Evolutionary conservation across 2,329 filamentous ascomycete species (phyloP), one percentile per base, ranked within the genome.

Genomic region (Meredithiella fracta): DNA sequence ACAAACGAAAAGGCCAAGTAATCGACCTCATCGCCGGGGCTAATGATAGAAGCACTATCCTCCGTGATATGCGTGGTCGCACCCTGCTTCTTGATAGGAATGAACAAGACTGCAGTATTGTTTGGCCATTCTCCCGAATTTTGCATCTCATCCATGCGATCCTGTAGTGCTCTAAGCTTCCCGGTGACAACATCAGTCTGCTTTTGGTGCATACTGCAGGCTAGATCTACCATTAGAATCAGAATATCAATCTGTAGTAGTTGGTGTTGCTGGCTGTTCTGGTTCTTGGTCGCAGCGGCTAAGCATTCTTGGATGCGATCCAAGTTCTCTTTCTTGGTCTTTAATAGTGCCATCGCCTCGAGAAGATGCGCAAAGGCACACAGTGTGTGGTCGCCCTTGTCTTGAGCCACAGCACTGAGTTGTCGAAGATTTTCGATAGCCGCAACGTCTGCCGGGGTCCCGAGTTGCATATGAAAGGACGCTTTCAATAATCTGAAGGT

Each of bases 401-500:
- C 70, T 40, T 74, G 74, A 7, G 86, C 83, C 54, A 83, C 70
- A 5, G 66, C 67, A 2, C 75, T 70, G 26, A 89, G 79, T 25
- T 74, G 74, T 54, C 78, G 76, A n/a, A 90, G 70, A 61, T 87
- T 84, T 20, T 86, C 82, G 2, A 88, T 68, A 0, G 82, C 75
- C 51, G 79, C 73, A 1, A 74, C 72, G 58, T 90, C 86, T 11
- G 78, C 74, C 8, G 76, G 73, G 47, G 71, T 77, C 3, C 76
- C 72, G 50, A 75, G 73, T 61, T 85, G 77, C 52, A 87, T 69
- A 58, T 83, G 78, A 49, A 89, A 76, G 0, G 83, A 79, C 0
- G 83, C 79, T 61, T 86, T 85, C 14, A 90, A 68, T 49, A 91
- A 80, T 6, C 85, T 80, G 62, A 90, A 85, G 0, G 82, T 83